Conservation (phyloP, 805 yeast genomes). For the Priceomyces fermenticarens region DNA sequence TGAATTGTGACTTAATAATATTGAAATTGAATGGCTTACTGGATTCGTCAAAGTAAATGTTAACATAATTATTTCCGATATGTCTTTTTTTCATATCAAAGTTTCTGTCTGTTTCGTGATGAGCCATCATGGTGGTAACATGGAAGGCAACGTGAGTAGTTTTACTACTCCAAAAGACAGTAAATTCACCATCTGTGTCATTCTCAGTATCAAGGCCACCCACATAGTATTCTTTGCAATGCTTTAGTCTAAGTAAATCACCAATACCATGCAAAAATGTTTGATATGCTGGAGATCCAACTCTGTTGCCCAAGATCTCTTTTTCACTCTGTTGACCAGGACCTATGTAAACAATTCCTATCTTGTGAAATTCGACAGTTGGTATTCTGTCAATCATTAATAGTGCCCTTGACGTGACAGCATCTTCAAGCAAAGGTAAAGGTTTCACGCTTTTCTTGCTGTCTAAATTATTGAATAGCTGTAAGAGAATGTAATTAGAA, state of each 20-base stretch:
- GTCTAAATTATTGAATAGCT: slow-evolving; percentile 45
- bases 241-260: slow-evolving; percentile 51
- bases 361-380: slow-evolving; percentile 71
- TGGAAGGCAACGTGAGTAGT: slow-evolving; percentile 73
- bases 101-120: slow-evolving; percentile 35
- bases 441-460: slow-evolving; percentile 36
- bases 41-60: slow-evolving; percentile 77
- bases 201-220: slow-evolving; percentile 78
- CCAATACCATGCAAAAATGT: slow-evolving; percentile 62
- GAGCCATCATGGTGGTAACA: slow-evolving; percentile 80
- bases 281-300: slow-evolving; percentile 65
- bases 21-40: slow-evolving; percentile 64
- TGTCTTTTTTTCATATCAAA: slow-evolving; percentile 70
- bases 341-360: slow-evolving; percentile 75
- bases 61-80: slow-evolving; percentile 82
- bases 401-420: slow-evolving; percentile 47
- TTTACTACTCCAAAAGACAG: slow-evolving; percentile 70
- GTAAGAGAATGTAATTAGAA: slow-evolving; percentile 51
- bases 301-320: slow-evolving; percentile 60
- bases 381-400: slow-evolving; percentile 71
- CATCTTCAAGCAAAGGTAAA: slow-evolving; percentile 49
- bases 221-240: slow-evolving; percentile 49
- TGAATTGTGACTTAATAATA: slow-evolving; percentile 72
- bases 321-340: slow-evolving; percentile 60
- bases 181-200: slow-evolving; percentile 72